Base-by-base conservation (phyloP, 768 basidiomycete genomes). In the Serendipita sp. region DNA sequence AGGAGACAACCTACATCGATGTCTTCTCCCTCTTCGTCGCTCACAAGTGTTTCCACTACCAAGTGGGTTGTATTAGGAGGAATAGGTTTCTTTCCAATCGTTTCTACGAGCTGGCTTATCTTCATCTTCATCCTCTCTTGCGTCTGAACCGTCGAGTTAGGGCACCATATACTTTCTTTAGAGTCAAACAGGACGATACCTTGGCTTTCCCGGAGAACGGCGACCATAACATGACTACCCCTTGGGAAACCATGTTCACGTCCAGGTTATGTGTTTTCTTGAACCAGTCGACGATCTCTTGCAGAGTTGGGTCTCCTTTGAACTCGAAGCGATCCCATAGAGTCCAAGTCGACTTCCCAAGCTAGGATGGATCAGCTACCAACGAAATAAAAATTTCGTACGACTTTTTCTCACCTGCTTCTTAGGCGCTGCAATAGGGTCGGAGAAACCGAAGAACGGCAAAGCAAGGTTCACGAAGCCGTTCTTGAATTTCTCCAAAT, bases 401-500 rank as follows among this genome's bases (percentile, higher is more conserved):
- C 0, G 40, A 40, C 13, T 5, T 6, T 18, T 50, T 45, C 37
- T 18, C 16, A 78, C 77, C 75, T 93, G 95, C 67, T 83, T 79
- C 78, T 95, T 97, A 66, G 81, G 70, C 18, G 93, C 91, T 2
- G 84, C 85, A 67, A 98, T 90, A 10, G 96, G 96, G 70, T 99
- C 96, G 1, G 94, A 97, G 79, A 98, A 99, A 31, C 91, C 96
- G 71, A 98, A 98, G 85, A 98, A 98, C 1, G 96, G 96, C 63
- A 99, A 76, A 2, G 96, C 96, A 63, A 99, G 80, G 74, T 99
- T 99, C 70, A 98, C 83, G 74, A 99, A 99, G 44, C 94, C 95
- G 70, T 99, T 99, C 81, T 96, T 97, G 82, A 91, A 99, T 55
- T 87, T 82, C 68, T 98, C 96, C 13, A 98, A 77, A 71, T 91